phyloP scores from a whole-genome alignment of 257 asterid genomes.

The Solanum dulcamara region DNA sequence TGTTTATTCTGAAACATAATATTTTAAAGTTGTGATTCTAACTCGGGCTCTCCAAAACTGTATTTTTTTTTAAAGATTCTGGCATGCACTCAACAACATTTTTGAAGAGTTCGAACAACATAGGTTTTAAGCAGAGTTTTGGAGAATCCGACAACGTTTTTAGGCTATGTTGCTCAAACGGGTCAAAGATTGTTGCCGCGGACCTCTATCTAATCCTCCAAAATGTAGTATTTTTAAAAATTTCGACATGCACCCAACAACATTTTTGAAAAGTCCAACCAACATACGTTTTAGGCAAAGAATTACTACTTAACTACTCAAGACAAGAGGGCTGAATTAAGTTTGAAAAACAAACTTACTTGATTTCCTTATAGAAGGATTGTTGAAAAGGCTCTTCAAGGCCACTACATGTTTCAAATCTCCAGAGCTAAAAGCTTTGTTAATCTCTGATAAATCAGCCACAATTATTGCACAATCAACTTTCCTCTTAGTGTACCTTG shows the following conservation, averaged over 20 bases:
- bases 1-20: background rate
- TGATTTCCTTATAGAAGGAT: slow-evolving; percentile 25
- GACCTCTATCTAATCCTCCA: background rate
- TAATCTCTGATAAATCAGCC: slow-evolving; percentile 43
- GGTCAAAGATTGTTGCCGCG: background rate
- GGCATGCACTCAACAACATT: background rate
- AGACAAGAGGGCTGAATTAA: too few species aligned
- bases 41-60: too few species aligned
- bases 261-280: background rate
- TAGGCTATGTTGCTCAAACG: background rate
- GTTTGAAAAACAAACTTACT: slow-evolving; percentile 22
- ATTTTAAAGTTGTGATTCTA: background rate
- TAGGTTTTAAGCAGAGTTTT: background rate
- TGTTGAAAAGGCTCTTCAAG: slow-evolving; percentile 30
- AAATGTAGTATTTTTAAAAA: background rate
- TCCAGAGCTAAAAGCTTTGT: slow-evolving; percentile 26
- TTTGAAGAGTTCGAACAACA: background rate
- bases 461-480: slow-evolving; percentile 53
- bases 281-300: background rate
- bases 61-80: too few species aligned
- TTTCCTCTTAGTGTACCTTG: slow-evolving; percentile 35
- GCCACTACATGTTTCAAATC: slow-evolving; percentile 40
- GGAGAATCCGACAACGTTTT: background rate
- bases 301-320: background rate
- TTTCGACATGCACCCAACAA: background rate